A percentile compares a stretch with the other conserved stretches of the same genome.
Evolutionary conservation across 2,329 filamentous ascomycete species (phyloP).

Genomic region (Penicillium vulpinum): DNA sequence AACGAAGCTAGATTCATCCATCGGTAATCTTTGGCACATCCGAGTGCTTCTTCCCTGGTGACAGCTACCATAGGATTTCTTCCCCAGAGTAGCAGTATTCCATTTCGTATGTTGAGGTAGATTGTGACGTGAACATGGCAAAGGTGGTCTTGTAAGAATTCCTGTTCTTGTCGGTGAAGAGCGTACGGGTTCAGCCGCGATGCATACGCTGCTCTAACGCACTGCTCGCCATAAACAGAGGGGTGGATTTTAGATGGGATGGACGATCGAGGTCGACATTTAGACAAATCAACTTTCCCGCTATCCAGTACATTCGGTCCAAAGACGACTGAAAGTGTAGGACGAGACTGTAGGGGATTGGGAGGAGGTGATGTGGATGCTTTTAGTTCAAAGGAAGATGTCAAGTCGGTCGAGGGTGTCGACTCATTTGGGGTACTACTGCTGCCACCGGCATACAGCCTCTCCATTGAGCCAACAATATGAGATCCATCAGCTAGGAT

Average conservation of each 20-base stretch:
- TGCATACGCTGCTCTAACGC: constrained; percentile 82
- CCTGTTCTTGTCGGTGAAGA: constrained; percentile 80
- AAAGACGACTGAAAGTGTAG: constrained; percentile 16
- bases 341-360: constrained; percentile 14
- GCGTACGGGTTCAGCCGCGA: constrained; percentile 88
- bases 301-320: constrained; percentile 26
- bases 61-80: constrained; percentile 81
- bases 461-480: constrained; percentile 1
- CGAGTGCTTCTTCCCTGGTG: constrained; percentile 79
- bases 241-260: constrained; percentile 74
- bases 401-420: constrained; percentile 27
- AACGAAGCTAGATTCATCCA: constrained; percentile 89
- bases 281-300: constrained; percentile 36
- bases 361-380: constrained; percentile 31
- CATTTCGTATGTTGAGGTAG: constrained; percentile 94
- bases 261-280: constrained; percentile 74
- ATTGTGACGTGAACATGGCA: constrained; percentile 88
- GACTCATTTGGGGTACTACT: constrained; percentile 30
- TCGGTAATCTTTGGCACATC: constrained; percentile 80
- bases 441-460: constrained; percentile 18
- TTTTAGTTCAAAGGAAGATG: constrained; percentile 24
- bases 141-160: constrained; percentile 75
- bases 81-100: constrained; percentile 86
- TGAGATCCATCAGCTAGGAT: constrained; percentile 4
- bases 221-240: constrained; percentile 84